Base-by-base conservation (phyloP, 768 basidiomycete species). In the Dentipellis sp. region DNA sequence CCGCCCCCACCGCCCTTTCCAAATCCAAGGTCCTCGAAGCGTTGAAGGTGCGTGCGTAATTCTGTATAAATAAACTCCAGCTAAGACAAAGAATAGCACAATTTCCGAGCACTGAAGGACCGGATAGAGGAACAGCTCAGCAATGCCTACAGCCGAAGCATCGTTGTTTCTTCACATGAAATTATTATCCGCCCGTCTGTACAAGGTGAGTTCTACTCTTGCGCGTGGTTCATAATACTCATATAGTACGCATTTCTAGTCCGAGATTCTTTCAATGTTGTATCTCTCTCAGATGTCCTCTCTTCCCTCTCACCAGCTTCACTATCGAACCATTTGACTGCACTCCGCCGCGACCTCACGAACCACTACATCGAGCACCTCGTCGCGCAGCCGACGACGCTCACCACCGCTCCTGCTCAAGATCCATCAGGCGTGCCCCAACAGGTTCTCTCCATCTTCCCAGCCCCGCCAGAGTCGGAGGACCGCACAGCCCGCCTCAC, bases 111-210 rank as follows among this genome's bases (percentile, higher is more conserved):
- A 9, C 67, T 77, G 22, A 75, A 75, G 63, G 81, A 84, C 55
- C 78, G 79, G 38, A 68, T 80, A 7, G 82, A 88, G 64, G 90
- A 91, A 58, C 82, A 88, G 62, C 73, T 92, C 21, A 79, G 75
- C 60, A 82, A 88, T 49, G 84, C 84, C 2, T 90, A 81, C 63
- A 68, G 78, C 19, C 76, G 81, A 62, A 76, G 84, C 63, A 67
- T 91, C 22, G 63, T 74, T 2, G 66, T 86, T 29, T 75, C 77
- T 22, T 69, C 78, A 3, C 73, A 73, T 14, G 74, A 76, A 57
- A 61, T 89, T 29, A 67, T 70, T 29, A 74, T 90, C 52, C 72
- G 70, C 53, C 69, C 78, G 11, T 73, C 74, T 23, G 75, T 86
- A n/a, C 76, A 69, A 59, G 74, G 78, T 74, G 40, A 23, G 72